These are phyloP conservation scores for Penicillium canescens DNA, from an alignment of 495 filamentous ascomycete species.

Conservation along the genomic window DNA sequence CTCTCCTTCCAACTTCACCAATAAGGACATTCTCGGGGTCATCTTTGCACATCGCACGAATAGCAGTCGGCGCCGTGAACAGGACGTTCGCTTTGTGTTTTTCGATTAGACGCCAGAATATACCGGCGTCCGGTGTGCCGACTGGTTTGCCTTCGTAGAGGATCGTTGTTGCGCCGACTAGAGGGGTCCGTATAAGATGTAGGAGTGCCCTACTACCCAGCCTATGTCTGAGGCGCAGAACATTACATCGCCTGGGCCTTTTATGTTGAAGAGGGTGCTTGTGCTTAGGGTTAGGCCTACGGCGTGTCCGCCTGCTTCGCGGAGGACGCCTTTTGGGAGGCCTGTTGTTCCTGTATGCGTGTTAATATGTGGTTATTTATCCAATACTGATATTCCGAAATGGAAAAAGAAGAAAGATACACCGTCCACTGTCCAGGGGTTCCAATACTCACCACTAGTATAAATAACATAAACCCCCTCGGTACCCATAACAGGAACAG, in stretches of 20 bases:
- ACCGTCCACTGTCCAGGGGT: too few relatives aligned
- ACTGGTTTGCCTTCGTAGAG: conserved; percentile 92
- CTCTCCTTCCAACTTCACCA: conserved; percentile 57
- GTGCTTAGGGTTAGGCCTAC: conserved; percentile 82
- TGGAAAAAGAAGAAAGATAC: neutral
- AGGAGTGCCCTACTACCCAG: conserved; percentile 84
- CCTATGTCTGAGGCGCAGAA: conserved; percentile 84
- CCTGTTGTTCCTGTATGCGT: conserved; percentile 69
- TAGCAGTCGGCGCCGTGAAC: conserved; percentile 84
- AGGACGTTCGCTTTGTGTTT: conserved; percentile 82
- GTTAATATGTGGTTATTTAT: neutral
- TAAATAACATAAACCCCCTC: conserved; percentile 91
- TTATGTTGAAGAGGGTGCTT: conserved; percentile 74
- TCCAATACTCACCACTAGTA: conserved; percentile 55
- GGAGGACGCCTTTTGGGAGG: conserved; percentile 82
- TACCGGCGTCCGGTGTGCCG: conserved; percentile 82
- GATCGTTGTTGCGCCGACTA: conserved; percentile 82
- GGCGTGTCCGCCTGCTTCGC: conserved; percentile 83
- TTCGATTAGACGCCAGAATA: conserved; percentile 84
- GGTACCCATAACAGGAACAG: conserved; percentile 73
- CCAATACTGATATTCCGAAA: neutral
- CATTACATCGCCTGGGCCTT: conserved; percentile 79
- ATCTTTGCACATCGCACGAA: conserved; percentile 83
- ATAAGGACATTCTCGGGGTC: conserved; percentile 73
- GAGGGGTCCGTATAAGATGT: conserved; percentile 82